Conservation (phyloP, 2,329 filamentous ascomycete species). For the Fusarium coffeatum region DNA sequence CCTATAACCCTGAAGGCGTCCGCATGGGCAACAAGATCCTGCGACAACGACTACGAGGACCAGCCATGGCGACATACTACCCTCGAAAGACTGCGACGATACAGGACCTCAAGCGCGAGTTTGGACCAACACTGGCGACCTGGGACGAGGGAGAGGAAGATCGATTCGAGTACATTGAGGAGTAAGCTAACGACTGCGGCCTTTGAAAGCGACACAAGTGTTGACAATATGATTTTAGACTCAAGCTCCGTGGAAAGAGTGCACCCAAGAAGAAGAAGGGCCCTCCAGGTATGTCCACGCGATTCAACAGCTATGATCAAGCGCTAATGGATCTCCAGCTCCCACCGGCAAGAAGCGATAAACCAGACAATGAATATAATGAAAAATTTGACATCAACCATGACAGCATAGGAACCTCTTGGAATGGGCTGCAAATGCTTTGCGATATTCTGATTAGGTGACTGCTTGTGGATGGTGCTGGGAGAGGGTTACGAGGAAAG, state of each 20-base stretch:
- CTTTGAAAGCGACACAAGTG: not conserved
- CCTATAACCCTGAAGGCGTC: slow-evolving; percentile 85
- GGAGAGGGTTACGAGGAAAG: slow-evolving; percentile 8
- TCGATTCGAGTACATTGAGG: slow-evolving; percentile 78
- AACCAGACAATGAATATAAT: slow-evolving; percentile 30
- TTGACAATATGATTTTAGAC: slow-evolving; percentile 59
- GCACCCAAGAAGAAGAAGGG: slow-evolving; percentile 88
- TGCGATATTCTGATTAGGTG: not conserved
- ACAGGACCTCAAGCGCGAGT: slow-evolving; percentile 77
- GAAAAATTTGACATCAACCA: slow-evolving; percentile 19
- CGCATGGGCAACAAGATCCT: slow-evolving; percentile 93
- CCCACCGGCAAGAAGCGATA: slow-evolving; percentile 50
- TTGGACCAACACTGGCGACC: slow-evolving; percentile 73
- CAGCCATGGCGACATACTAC: slow-evolving; percentile 87
- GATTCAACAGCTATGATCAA: not conserved
- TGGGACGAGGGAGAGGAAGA: slow-evolving; percentile 83
- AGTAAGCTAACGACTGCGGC: slow-evolving; percentile 57
- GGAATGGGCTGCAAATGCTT: not conserved
- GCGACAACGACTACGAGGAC: slow-evolving; percentile 87
- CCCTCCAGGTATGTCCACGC: slow-evolving; percentile 50
- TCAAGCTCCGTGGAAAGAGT: slow-evolving; percentile 85
- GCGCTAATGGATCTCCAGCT: slow-evolving; percentile 40
- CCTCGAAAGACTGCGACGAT: slow-evolving; percentile 79
- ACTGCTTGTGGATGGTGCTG: not conserved
- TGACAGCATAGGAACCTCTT: not conserved